Evolutionary conservation across 1,139 yeast species (phyloP).

Genomic region (Taphrina flavorubra): DNA sequence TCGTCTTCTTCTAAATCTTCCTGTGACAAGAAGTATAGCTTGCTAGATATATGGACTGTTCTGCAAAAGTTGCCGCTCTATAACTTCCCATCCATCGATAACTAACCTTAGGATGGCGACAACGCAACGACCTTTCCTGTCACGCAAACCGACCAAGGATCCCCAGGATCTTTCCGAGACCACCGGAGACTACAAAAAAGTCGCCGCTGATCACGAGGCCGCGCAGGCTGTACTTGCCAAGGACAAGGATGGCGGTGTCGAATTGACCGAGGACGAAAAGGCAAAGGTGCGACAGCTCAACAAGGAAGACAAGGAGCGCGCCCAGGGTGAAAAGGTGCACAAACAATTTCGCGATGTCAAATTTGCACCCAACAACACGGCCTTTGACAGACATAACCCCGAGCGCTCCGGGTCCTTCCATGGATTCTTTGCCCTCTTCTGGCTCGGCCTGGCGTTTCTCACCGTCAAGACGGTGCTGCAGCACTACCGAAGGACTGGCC

Average conservation of each 20-base stretch:
- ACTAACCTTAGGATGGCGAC: background rate
- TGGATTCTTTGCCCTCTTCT: constrained; percentile 39
- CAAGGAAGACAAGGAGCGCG: constrained; percentile 11
- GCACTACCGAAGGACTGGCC: constrained; percentile 41
- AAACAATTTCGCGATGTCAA: constrained; percentile 28
- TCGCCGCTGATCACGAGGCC: background rate
- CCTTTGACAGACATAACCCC: constrained; percentile 37
- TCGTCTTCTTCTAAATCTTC: too few relatives aligned
- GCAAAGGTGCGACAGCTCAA: background rate
- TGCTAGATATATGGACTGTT: too few relatives aligned
- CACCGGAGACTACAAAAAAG: background rate
- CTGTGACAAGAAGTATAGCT: too few relatives aligned
- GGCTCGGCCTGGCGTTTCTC: constrained; percentile 40
- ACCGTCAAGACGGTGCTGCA: constrained; percentile 37
- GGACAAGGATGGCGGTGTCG: background rate
- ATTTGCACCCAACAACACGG: constrained; percentile 31
- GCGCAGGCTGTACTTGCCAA: constrained; percentile 11
- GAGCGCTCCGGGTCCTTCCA: constrained; percentile 32
- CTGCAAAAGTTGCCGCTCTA: too few relatives aligned
- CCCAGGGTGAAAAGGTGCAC: constrained; percentile 21
- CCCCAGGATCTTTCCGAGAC: constrained; percentile 26
- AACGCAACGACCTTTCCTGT: constrained; percentile 21
- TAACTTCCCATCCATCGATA: too few relatives aligned
- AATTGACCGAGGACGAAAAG: constrained; percentile 15
- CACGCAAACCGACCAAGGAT: constrained; percentile 39